Percentiles rank a stretch among this genome's conserved stretches.
Evolutionary conservation across 805 yeast species (phyloP).

Genomic region (Candida adriatica): DNA sequence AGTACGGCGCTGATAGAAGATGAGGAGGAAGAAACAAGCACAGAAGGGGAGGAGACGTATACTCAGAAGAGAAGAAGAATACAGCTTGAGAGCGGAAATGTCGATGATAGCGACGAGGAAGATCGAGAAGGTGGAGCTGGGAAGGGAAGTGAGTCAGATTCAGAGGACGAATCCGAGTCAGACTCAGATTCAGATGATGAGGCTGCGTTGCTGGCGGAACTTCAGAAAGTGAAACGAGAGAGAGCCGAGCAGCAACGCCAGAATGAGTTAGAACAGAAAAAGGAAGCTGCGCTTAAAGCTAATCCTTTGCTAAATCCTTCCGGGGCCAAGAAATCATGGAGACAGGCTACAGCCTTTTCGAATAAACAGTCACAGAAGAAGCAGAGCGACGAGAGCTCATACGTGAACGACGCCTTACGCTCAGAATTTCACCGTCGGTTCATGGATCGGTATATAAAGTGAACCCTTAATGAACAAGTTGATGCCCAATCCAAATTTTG

Average conservation of each 20-base stretch:
- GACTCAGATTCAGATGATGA: slow-evolving; percentile 36
- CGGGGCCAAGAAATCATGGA: slow-evolving; percentile 26
- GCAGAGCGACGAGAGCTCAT: slow-evolving; percentile 21
- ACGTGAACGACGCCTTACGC: slow-evolving; percentile 25
- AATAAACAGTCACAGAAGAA: slow-evolving; percentile 19
- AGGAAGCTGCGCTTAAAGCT: slow-evolving; percentile 18
- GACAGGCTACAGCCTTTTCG: slow-evolving; percentile 27
- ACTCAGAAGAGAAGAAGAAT: slow-evolving; percentile 12
- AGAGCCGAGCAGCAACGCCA: slow-evolving; percentile 22
- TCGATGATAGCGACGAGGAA: slow-evolving; percentile 25
- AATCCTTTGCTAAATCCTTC: slow-evolving; percentile 23
- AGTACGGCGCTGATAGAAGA: not conserved
- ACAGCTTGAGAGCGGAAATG: slow-evolving; percentile 30
- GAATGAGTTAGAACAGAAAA: slow-evolving; percentile 22
- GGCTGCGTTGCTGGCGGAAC: slow-evolving; percentile 36
- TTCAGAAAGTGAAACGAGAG: slow-evolving; percentile 32
- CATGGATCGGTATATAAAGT: slow-evolving; percentile 18
- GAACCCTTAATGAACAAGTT: slow-evolving; percentile 1
- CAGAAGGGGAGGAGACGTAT: slow-evolving; percentile 12
- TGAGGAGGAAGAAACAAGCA: slow-evolving; percentile 1
- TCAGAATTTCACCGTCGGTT: slow-evolving; percentile 20
- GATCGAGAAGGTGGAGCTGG: slow-evolving; percentile 30
- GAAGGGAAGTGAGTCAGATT: slow-evolving; percentile 25
- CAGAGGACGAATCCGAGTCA: slow-evolving; percentile 15
- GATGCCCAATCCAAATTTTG: too few species aligned